Evolutionary conservation across 1,284 basidiomycete species (phyloP).

Genomic region (Rhodotorula sp.): DNA sequence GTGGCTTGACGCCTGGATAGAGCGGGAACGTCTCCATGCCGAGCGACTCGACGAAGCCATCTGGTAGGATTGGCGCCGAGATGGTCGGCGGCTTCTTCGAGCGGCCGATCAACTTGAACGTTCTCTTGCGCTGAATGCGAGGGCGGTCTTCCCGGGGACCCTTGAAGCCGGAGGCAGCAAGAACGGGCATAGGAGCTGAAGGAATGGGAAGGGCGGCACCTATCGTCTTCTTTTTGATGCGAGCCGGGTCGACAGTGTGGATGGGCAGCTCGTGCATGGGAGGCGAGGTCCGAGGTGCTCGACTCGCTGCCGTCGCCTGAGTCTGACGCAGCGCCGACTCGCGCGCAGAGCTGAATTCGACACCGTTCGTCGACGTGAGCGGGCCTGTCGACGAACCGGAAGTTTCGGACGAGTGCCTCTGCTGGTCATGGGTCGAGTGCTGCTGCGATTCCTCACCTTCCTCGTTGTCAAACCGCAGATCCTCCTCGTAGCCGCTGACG

Average conservation of each 20-base stretch:
- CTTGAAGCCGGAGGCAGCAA: neutral
- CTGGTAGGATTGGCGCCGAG: slow-evolving; percentile 37
- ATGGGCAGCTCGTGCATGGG: neutral
- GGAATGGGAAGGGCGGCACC: neutral
- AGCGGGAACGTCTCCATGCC: slow-evolving; percentile 39
- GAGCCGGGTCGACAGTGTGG: slow-evolving; percentile 1
- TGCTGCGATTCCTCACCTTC: slow-evolving; percentile 1
- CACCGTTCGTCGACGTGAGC: slow-evolving; percentile 18
- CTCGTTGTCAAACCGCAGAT: slow-evolving; percentile 20
- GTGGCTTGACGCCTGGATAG: slow-evolving; percentile 26
- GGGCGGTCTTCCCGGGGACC: neutral
- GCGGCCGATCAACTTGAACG: slow-evolving; percentile 18
- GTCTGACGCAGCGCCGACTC: neutral
- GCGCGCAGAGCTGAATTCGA: slow-evolving; percentile 8
- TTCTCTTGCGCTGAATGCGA: slow-evolving; percentile 2
- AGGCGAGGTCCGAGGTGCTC: neutral
- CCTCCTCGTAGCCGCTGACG: slow-evolving; percentile 24
- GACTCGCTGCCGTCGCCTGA: neutral
- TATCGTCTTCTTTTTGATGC: neutral
- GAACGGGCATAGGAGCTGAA: slow-evolving; percentile 3
- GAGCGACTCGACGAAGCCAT: slow-evolving; percentile 39
- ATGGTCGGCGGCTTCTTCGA: slow-evolving; percentile 26
- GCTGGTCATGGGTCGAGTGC: neutral
- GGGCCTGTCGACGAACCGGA: slow-evolving; percentile 23
- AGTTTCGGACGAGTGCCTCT: slow-evolving; percentile 13